Conservation (phyloP, 768 basidiomycete species). For the Rhizopogon vulgaris region DNA sequence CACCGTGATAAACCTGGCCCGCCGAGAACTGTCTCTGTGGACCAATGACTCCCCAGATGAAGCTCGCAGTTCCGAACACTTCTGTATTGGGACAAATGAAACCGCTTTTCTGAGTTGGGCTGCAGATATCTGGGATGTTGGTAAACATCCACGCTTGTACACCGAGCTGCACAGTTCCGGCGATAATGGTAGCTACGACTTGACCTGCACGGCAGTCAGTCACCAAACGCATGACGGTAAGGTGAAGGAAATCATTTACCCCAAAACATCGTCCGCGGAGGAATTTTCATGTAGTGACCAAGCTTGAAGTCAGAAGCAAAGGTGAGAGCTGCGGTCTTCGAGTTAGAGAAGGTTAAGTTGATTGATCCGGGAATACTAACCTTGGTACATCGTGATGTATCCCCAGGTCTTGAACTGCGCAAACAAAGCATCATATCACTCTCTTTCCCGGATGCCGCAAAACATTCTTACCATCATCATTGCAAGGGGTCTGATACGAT, state of each 20-base stretch:
- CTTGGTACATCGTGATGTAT: constrained; percentile 60
- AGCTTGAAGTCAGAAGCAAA: constrained; percentile 31
- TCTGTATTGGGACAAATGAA: constrained; percentile 68
- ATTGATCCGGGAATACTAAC: constrained; percentile 15
- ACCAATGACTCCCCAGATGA: constrained; percentile 82
- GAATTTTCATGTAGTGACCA: constrained; percentile 26
- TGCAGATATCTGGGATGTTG: constrained; percentile 38
- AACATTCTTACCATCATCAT: constrained; percentile 53
- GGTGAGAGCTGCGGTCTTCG: constrained; percentile 32
- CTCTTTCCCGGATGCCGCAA: too few species aligned
- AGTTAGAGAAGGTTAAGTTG: constrained; percentile 50
- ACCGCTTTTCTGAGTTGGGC: constrained; percentile 43
- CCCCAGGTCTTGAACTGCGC: constrained; percentile 59
- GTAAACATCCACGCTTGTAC: constrained; percentile 41
- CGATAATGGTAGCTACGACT: constrained; percentile 31
- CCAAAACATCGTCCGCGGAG: constrained; percentile 27
- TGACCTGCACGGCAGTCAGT: constrained; percentile 24
- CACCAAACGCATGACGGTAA: neutral
- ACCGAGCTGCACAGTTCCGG: constrained; percentile 36
- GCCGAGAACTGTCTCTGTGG: constrained; percentile 64
- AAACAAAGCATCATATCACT: constrained; percentile 8
- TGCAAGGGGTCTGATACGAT: constrained; percentile 44
- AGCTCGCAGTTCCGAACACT: constrained; percentile 74
- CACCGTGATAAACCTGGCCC: constrained; percentile 54
- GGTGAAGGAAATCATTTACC: neutral